Conservation (phyloP, 208 protist genomes). For the Trichomonas vaginalis region DNA sequence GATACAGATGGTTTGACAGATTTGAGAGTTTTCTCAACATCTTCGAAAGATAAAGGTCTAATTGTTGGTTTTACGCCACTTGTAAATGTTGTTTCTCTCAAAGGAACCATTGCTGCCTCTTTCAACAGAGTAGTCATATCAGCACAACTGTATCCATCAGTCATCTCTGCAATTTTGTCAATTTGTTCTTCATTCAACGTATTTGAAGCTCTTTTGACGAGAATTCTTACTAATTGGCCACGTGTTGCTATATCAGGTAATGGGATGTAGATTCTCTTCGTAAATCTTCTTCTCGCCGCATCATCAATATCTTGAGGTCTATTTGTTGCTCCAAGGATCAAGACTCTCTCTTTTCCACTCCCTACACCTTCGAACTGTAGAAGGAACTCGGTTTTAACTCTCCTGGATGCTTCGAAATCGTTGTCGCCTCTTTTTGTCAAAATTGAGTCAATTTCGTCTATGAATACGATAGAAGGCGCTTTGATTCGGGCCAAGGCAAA, state of each 20-base stretch:
- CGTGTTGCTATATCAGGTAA: slow-evolving; percentile 56
- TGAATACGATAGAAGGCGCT: slow-evolving; percentile 58
- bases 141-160: slow-evolving; percentile 48
- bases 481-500: slow-evolving; percentile 53
- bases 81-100: slow-evolving; percentile 35
- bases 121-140: slow-evolving; percentile 52
- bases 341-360: slow-evolving; percentile 32
- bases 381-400: slow-evolving; percentile 80
- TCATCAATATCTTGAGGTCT: slow-evolving; percentile 70
- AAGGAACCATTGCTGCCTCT: slow-evolving; percentile 56
- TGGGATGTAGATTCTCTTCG: slow-evolving; percentile 62
- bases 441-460: slow-evolving; percentile 63
- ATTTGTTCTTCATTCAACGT: slow-evolving; percentile 5
- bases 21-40: background rate
- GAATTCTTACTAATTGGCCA: background rate
- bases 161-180: slow-evolving; percentile 21
- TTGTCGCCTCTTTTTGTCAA: slow-evolving; percentile 33
- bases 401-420: slow-evolving; percentile 29
- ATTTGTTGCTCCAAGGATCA: slow-evolving; percentile 60
- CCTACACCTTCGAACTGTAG: slow-evolving; percentile 61
- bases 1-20: background rate
- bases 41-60: background rate
- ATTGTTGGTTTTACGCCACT: background rate
- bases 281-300: slow-evolving; percentile 57
- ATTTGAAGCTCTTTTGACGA: background rate